A percentile compares a stretch with the other conserved stretches of the same genome.
These are phyloP conservation scores for Epichloe coenophiala DNA, from an alignment of 2,329 filamentous ascomycete species.

Conservation along the genomic window DNA sequence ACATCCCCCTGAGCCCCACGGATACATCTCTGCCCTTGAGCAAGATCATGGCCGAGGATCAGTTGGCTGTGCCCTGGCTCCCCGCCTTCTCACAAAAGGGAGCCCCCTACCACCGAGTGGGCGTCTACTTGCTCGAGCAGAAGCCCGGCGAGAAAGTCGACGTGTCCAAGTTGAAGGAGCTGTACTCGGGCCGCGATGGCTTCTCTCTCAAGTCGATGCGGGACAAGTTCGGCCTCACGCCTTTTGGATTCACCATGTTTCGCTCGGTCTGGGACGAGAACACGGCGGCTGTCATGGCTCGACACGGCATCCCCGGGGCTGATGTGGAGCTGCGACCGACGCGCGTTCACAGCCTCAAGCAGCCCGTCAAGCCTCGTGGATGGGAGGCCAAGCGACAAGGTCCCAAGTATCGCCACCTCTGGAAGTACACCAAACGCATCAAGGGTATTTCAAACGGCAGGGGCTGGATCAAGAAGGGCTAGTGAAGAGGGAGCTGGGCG, in stretches of 20 bases:
- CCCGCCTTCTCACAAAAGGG: constrained; percentile 83
- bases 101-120: constrained; percentile 73
- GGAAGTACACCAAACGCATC: constrained; percentile 52
- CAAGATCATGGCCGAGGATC: constrained; percentile 42
- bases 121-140: constrained; percentile 75
- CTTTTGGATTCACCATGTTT: constrained; percentile 81
- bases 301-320: constrained; percentile 58
- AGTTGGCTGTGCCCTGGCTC: constrained; percentile 69
- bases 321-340: constrained; percentile 77
- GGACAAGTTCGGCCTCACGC: constrained; percentile 51
- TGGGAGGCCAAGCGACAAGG: constrained; percentile 55
- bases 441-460: constrained; percentile 28
- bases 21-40: constrained; percentile 51
- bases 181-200: constrained; percentile 42
- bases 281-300: constrained; percentile 76
- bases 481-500: not conserved
- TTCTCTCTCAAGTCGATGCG: constrained; percentile 68
- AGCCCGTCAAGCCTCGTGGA: constrained; percentile 44
- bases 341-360: constrained; percentile 56
- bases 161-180: constrained; percentile 38
- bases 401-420: constrained; percentile 50
- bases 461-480: constrained; percentile 25
- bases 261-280: constrained; percentile 79
- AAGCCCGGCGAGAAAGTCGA: constrained; percentile 45
- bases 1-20: constrained; percentile 39